Evolutionary conservation across 2,329 filamentous ascomycete genomes (phyloP).

Genomic region (Neonectria hederae): DNA sequence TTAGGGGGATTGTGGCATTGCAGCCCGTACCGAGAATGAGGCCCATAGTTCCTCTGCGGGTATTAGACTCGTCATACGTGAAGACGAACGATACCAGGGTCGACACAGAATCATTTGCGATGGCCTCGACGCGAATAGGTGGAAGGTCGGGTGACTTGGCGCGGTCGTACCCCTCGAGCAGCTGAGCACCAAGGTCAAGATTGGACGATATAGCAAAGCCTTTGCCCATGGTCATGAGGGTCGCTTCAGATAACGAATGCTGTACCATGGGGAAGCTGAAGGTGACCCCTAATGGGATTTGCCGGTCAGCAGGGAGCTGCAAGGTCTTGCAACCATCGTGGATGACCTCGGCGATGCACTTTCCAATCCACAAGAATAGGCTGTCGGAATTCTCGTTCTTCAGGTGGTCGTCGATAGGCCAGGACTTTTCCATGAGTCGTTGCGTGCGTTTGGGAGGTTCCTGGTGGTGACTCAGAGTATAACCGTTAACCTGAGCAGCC

Average conservation of each 20-base stretch:
- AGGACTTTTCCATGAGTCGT: conserved; percentile 73
- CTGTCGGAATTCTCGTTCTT: conserved; percentile 79
- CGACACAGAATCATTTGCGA: conserved; percentile 83
- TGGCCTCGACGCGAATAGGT: conserved; percentile 75
- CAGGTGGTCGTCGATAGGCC: conserved; percentile 77
- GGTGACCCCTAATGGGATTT: conserved; percentile 72
- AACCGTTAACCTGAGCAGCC: conserved; percentile 15
- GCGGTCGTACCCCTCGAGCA: conserved; percentile 67
- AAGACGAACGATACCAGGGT: conserved; percentile 83
- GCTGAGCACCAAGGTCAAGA: conserved; percentile 67
- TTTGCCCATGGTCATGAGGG: conserved; percentile 75
- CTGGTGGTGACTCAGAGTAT: conserved; percentile 27
- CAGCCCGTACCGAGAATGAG: conserved; percentile 84
- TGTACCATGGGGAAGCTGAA: conserved; percentile 78
- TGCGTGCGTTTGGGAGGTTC: conserved; percentile 54
- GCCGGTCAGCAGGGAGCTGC: conserved; percentile 52
- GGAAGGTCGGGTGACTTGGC: conserved; percentile 63
- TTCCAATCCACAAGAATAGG: conserved; percentile 83
- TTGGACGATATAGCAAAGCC: conserved; percentile 71
- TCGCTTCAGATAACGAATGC: conserved; percentile 68
- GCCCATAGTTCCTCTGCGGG: conserved; percentile 78
- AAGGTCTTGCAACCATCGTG: conserved; percentile 61
- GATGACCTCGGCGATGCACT: conserved; percentile 79
- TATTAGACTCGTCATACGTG: conserved; percentile 67
- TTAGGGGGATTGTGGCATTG: conserved; percentile 82